phyloP scores from a whole-genome alignment of 208 protist genomes.

The Leishmania tropica region DNA sequence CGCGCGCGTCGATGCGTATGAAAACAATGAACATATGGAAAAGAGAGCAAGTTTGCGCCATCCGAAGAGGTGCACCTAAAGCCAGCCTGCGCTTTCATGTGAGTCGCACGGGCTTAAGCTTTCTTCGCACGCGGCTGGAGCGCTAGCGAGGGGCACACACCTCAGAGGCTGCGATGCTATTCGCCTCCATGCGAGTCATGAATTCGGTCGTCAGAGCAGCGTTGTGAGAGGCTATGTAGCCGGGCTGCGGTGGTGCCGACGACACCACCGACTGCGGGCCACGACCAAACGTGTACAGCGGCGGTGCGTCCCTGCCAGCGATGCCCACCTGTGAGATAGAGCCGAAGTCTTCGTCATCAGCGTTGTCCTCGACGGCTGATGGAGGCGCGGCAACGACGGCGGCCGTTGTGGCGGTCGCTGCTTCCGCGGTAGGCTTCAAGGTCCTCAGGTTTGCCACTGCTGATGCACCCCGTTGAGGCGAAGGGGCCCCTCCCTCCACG shows the following conservation, averaged over 20 bases:
- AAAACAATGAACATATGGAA: too few relatives aligned
- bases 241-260: constrained; percentile 9
- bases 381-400: not conserved
- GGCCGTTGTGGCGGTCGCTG: not conserved
- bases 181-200: constrained; percentile 17
- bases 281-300: constrained; percentile 23
- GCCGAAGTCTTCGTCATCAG: constrained; percentile 23
- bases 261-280: constrained; percentile 22
- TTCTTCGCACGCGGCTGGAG: too few relatives aligned
- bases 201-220: constrained; percentile 11
- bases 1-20: too few relatives aligned
- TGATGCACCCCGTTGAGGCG: not conserved
- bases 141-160: not conserved
- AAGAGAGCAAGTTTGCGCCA: not conserved
- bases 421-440: not conserved
- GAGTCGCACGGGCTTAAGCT: not conserved
- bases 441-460: not conserved
- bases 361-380: not conserved
- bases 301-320: constrained; percentile 3
- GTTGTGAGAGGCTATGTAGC: constrained; percentile 7
- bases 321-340: constrained; percentile 22
- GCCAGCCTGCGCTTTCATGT: not conserved
- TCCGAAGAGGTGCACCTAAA: not conserved
- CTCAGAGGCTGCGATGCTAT: constrained; percentile 16
- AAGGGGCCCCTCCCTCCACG: too few relatives aligned